Conservation (phyloP, 2,329 filamentous ascomycete genomes). For the Drechslerella stenobrocha region DNA sequence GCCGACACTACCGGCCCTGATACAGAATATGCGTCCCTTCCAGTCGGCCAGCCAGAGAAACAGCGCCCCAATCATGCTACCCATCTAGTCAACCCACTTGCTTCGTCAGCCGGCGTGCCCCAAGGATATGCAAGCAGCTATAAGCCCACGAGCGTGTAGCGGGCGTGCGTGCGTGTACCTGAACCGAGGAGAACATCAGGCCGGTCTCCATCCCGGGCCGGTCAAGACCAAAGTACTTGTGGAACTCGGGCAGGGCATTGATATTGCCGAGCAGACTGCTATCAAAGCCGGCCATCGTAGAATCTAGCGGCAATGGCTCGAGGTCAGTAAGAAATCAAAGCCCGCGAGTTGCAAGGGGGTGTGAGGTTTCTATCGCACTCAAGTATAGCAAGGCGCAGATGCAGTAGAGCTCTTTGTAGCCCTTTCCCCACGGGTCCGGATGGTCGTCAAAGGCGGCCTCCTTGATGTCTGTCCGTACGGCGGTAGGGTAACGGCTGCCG, state of each 20-base stretch:
- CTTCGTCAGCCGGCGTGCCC: constrained; percentile 2
- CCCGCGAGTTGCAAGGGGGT: background rate
- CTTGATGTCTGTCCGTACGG: constrained; percentile 36
- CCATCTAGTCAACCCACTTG: constrained; percentile 55
- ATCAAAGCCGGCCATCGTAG: constrained; percentile 65
- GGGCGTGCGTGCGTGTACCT: constrained; percentile 34
- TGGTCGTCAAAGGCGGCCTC: constrained; percentile 44
- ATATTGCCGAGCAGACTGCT: constrained; percentile 63
- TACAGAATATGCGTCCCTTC: constrained; percentile 62
- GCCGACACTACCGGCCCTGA: constrained; percentile 62
- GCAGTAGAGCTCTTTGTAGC: constrained; percentile 44
- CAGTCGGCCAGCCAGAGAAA: constrained; percentile 61
- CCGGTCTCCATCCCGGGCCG: constrained; percentile 60
- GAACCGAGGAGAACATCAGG: constrained; percentile 55
- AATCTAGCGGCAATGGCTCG: constrained; percentile 50
- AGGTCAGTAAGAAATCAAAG: constrained; percentile 5
- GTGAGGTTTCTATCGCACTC: constrained; percentile 19
- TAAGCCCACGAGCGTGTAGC: constrained; percentile 57
- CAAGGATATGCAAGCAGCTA: too few relatives aligned
- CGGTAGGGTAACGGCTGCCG: constrained; percentile 14
- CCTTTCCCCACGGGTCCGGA: constrained; percentile 48
- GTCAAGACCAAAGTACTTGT: constrained; percentile 59
- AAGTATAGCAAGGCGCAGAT: constrained; percentile 40
- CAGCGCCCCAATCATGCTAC: constrained; percentile 61
- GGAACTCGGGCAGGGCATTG: constrained; percentile 62